A percentile compares a stretch with the other conserved stretches of the same genome.
Conservation (phyloP, 1,284 basidiomycete genomes). For the Marasmius oreades region DNA sequence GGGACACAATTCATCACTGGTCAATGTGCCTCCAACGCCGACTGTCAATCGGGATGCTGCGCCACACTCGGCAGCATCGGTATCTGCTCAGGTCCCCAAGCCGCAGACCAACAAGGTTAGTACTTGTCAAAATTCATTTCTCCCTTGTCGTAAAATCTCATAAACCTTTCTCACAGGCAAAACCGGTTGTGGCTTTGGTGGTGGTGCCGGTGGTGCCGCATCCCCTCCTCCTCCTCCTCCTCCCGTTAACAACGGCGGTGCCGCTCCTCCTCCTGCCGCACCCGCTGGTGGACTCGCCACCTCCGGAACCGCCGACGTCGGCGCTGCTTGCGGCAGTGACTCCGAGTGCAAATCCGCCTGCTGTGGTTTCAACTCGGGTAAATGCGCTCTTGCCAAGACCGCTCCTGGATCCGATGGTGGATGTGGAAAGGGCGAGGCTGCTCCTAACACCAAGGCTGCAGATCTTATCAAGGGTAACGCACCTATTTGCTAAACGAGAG, state of each 20-base stretch:
- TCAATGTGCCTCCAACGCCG: neutral
- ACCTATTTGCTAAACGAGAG: too few relatives aligned
- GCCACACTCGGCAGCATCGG: neutral
- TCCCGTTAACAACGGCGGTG: neutral
- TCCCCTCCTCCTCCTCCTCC: neutral
- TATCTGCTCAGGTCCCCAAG: neutral
- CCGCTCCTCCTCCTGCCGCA: neutral
- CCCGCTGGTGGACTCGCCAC: too few relatives aligned
- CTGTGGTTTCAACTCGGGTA: neutral
- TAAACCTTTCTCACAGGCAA: neutral
- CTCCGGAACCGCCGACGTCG: neutral
- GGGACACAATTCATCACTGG: constrained; percentile 1
- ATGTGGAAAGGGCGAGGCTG: neutral
- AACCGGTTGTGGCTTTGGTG: neutral
- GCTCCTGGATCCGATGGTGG: neutral
- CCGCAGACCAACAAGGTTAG: neutral
- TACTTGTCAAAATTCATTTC: neutral
- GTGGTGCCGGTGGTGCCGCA: neutral
- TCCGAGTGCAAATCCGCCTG: neutral
- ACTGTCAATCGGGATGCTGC: neutral
- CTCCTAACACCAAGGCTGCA: neutral
- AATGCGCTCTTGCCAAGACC: neutral
- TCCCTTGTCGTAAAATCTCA: neutral
- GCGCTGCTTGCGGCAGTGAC: neutral
- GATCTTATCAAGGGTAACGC: too few relatives aligned